Base-by-base conservation (phyloP, 441 rosid genomes). In the Lepidium campestre region DNA sequence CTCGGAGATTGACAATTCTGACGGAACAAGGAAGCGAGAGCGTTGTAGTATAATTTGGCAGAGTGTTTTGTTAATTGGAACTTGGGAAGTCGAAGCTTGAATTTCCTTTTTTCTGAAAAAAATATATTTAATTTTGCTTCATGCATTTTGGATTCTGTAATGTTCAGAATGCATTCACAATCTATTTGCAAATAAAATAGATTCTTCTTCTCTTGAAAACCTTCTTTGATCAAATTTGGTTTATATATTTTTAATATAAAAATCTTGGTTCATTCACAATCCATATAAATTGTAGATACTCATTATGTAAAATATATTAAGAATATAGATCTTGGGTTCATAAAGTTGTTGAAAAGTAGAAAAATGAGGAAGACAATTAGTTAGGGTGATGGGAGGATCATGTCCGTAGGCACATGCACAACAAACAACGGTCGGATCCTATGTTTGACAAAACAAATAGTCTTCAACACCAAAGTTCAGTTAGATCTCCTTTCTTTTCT, bases 1-100 rank as follows among this genome's bases (percentile, higher is more conserved):
- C 94, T 23, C 82, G 88, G 77, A 88, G 92, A 83, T 71, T 90
- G 62, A 93, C 85, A 6, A 86, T 90, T 70, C 79, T 81, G 35
- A 58, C 82, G 18, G 93, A 90, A 75, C 82, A 89, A 12, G 79
- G 91, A 63, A 81, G 87, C 31, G 80, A 81, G 77, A 86, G 75
- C 54, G 36, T 81, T 73, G 91, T 80, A 65, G 76, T 82, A 35
- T 86, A 84, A 80, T 32, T 64, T 15, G 12, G 22, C 31, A 1
- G 52, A 36, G 54, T 27, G 58, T 37, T 68, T 29, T 46, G 34
- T 29, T 54, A 6, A 7, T 58, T 25, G 49, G 23, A 59, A 50
- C 61, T 59, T 44, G 47, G 47, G 14, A 72, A 65, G 49, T 65
- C 42, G 53, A 56, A 20, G 34, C 22, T 57, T 17, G 11, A 11